These are phyloP conservation scores for Lepidium campestre DNA, from an alignment of 441 rosid species.

Conservation along the genomic window DNA sequence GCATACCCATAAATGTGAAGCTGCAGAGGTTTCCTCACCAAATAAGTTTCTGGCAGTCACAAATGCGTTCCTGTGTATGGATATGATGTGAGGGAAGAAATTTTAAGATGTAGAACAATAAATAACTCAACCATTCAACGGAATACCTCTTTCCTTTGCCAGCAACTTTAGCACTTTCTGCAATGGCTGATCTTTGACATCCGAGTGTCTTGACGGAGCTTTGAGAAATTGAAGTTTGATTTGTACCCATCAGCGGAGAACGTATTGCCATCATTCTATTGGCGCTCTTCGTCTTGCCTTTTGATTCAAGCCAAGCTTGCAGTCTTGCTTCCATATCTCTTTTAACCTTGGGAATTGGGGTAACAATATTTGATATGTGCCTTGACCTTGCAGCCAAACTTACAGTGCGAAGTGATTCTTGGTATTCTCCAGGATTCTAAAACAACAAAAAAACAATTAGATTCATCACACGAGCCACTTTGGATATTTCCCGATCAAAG, in stretches of 20 bases:
- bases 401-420: slow-evolving; percentile 82
- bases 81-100: slow-evolving; percentile 10
- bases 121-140: slow-evolving; percentile 2
- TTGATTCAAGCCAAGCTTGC: slow-evolving; percentile 82
- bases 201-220: slow-evolving; percentile 43
- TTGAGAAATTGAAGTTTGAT: slow-evolving; percentile 30
- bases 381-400: slow-evolving; percentile 95
- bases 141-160: slow-evolving; percentile 42
- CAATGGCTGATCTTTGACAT: slow-evolving; percentile 36
- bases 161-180: slow-evolving; percentile 28
- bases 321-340: slow-evolving; percentile 78
- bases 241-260: slow-evolving; percentile 39
- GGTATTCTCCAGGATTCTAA: slow-evolving; percentile 92
- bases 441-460: not conserved
- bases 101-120: not conserved
- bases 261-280: slow-evolving; percentile 36
- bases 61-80: slow-evolving; percentile 34
- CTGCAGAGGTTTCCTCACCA: slow-evolving; percentile 30
- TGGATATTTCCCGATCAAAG: not conserved
- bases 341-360: slow-evolving; percentile 43
- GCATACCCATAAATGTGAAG: slow-evolving; percentile 42
- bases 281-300: slow-evolving; percentile 71
- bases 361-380: slow-evolving; percentile 53
- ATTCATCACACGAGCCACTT: not conserved
- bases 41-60: slow-evolving; percentile 42